Evolutionary conservation across 23 red algal species (phyloP).

Genomic region (Gracilaria domingensis): DNA sequence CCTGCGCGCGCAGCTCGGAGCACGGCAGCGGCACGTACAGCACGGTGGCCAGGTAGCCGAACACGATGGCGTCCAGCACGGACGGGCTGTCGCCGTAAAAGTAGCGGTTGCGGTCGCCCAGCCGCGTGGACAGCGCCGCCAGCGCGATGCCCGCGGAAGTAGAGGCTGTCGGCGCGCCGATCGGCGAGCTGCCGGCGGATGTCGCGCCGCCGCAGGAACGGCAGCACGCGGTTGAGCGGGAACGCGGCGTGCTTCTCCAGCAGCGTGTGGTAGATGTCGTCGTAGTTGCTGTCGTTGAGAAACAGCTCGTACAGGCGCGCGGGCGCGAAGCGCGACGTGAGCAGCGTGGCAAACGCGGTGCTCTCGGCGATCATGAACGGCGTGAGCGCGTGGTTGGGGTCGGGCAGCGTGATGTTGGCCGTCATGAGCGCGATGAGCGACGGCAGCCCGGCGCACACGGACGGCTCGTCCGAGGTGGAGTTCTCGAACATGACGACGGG

Average conservation of each 20-base stretch:
- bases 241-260: conserved; percentile 45
- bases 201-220: conserved; percentile 32
- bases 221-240: conserved; percentile 53
- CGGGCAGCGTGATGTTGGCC: conserved; percentile 42
- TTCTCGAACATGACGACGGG: conserved; percentile 67
- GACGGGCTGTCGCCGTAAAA: conserved; percentile 53
- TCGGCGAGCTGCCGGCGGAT: conserved; percentile 14
- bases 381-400: conserved; percentile 68
- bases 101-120: conserved; percentile 51
- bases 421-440: conserved; percentile 50
- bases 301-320: conserved; percentile 57
- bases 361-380: conserved; percentile 76
- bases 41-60: conserved; percentile 69
- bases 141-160: conserved; percentile 59
- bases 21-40: conserved; percentile 71
- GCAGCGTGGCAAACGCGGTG: conserved; percentile 67
- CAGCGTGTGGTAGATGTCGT: conserved; percentile 73
- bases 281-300: conserved; percentile 59
- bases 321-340: conserved; percentile 57
- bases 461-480: background rate
- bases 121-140: conserved; percentile 62
- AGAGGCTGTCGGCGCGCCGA: conserved; percentile 19
- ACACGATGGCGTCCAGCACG: conserved; percentile 74
- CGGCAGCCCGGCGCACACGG: conserved; percentile 41
- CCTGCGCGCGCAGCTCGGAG: conserved; percentile 42